phyloP scores from a whole-genome alignment of 148 eudicot species.

The Polygonum maritimum region DNA sequence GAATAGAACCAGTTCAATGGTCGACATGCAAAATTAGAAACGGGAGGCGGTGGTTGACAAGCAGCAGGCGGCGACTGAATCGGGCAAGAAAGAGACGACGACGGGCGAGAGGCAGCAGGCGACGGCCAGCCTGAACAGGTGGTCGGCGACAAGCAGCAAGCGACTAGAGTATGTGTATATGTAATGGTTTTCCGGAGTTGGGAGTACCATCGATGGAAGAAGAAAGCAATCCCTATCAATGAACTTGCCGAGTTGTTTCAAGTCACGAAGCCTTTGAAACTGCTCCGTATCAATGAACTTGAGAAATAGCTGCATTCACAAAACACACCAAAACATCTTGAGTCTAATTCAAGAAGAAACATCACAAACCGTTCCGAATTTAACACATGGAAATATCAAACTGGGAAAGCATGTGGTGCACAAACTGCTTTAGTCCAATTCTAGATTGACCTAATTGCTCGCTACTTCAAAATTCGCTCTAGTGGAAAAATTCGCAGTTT shows the following conservation, averaged over 20 bases:
- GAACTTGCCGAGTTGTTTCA: conserved; percentile 86
- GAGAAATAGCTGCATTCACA: conserved; percentile 45
- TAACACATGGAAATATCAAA: not conserved
- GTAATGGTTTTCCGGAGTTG: too few species aligned
- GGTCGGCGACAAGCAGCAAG: too few species aligned
- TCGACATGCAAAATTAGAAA: too few species aligned
- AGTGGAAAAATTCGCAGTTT: not conserved
- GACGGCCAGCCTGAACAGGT: too few species aligned
- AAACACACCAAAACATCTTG: not conserved
- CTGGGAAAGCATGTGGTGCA: not conserved
- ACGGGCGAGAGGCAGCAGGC: too few species aligned
- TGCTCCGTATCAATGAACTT: conserved; percentile 84
- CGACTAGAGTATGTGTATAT: too few species aligned
- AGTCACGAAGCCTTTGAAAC: conserved; percentile 96
- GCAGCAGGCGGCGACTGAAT: too few species aligned
- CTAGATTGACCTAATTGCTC: not conserved
- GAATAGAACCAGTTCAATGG: too few species aligned
- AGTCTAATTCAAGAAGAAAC: conserved; percentile 4
- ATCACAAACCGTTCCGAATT: not conserved
- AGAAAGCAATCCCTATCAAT: too few species aligned
- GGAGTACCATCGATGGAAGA: too few species aligned
- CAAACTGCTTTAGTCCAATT: not conserved
- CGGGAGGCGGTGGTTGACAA: too few species aligned
- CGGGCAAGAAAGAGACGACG: too few species aligned
- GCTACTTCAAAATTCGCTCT: not conserved